Conservation (phyloP, 495 filamentous ascomycete species). For the Bacidia gigantensis region DNA sequence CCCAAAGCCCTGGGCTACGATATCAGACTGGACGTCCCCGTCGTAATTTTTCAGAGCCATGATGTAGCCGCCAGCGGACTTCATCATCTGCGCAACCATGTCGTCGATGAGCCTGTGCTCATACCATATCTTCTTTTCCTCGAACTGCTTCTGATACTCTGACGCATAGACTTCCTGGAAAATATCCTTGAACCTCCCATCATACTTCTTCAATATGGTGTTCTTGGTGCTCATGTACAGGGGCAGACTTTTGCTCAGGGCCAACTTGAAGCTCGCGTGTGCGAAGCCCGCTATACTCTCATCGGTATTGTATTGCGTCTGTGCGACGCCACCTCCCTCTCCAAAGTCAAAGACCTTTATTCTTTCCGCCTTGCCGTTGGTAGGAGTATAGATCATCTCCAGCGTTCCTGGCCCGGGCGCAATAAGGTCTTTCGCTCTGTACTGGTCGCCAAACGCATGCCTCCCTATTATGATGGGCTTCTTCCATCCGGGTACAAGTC, state of each 20-base stretch:
- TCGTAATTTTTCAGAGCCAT: slow-evolving; percentile 99
- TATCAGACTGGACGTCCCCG: slow-evolving; percentile 96
- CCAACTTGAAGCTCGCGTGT: slow-evolving; percentile 90
- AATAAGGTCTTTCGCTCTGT: slow-evolving; percentile 84
- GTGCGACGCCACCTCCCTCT: slow-evolving; percentile 65
- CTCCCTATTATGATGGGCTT: slow-evolving; percentile 97
- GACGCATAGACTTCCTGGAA: slow-evolving; percentile 93
- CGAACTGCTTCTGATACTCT: slow-evolving; percentile 75
- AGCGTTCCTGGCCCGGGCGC: slow-evolving; percentile 70
- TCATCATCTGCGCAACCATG: slow-evolving; percentile 99
- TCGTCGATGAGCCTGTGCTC: slow-evolving; percentile 98
- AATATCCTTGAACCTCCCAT: slow-evolving; percentile 97
- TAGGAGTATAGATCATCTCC: slow-evolving; percentile 84
- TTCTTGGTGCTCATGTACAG: slow-evolving; percentile 99
- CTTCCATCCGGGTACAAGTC: slow-evolving; percentile 92
- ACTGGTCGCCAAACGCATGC: slow-evolving; percentile 98
- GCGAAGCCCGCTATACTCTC: slow-evolving; percentile 91
- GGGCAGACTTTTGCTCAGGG: slow-evolving; percentile 69
- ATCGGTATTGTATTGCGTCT: slow-evolving; percentile 95
- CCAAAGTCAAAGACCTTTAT: slow-evolving; percentile 87
- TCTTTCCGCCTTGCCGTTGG: slow-evolving; percentile 64
- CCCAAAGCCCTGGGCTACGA: slow-evolving; percentile 95
- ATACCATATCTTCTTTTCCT: slow-evolving; percentile 90
- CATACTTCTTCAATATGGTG: slow-evolving; percentile 97
- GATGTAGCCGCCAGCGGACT: slow-evolving; percentile 84